A percentile compares a stretch with the other conserved stretches of the same genome.
Evolutionary conservation across 208 protist species (phyloP).

Genomic region (Crithidia expoeki): DNA sequence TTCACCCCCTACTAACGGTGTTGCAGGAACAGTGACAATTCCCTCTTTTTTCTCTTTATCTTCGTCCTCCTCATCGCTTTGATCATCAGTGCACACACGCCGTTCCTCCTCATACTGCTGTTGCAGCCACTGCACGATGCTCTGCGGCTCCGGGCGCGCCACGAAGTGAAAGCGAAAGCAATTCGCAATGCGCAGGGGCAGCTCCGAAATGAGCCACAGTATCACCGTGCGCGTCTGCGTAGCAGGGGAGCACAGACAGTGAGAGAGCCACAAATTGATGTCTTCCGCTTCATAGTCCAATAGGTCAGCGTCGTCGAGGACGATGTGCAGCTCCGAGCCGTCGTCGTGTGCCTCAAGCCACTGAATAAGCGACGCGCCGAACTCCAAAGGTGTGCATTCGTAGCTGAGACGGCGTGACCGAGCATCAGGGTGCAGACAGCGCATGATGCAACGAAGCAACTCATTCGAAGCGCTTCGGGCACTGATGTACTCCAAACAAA

Average conservation of each 20-base stretch:
- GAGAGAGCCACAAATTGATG: constrained; percentile 63
- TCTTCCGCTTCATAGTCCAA: constrained; percentile 47
- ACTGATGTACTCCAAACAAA: constrained; percentile 55
- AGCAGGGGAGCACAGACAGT: constrained; percentile 29
- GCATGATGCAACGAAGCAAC: constrained; percentile 28
- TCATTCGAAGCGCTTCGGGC: constrained; percentile 39
- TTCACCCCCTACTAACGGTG: no score
- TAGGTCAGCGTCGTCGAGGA: constrained; percentile 81
- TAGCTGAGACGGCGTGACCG: constrained; percentile 36
- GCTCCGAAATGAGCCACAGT: constrained; percentile 78
- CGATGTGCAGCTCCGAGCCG: constrained; percentile 79
- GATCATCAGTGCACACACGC: neutral
- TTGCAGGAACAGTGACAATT: no score
- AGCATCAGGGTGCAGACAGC: constrained; percentile 27
- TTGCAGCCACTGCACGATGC: constrained; percentile 54
- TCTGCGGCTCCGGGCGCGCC: constrained; percentile 36
- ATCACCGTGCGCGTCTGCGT: constrained; percentile 37
- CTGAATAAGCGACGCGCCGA: constrained; percentile 52
- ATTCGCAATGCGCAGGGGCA: constrained; percentile 66
- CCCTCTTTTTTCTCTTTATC: neutral
- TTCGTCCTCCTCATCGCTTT: constrained; percentile 4
- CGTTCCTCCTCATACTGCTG: constrained; percentile 28
- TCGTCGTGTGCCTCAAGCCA: constrained; percentile 51
- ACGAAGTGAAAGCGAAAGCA: constrained; percentile 85
- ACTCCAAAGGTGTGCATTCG: constrained; percentile 58